Conservation (phyloP, 768 basidiomycete species). For the Phaffia australis region DNA sequence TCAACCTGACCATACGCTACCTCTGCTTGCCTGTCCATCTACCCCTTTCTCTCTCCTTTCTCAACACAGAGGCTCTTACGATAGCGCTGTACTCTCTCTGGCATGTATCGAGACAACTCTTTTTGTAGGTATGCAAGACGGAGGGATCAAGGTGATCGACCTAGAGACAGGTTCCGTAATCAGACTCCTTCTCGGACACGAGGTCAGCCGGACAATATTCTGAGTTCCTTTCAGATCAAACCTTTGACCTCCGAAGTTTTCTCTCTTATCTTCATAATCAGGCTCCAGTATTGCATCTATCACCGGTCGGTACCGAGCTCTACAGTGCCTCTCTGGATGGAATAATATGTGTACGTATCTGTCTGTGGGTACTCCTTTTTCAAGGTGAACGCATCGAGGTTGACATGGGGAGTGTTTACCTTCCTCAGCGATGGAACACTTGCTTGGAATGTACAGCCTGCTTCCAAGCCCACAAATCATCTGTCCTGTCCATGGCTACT, state of each 20-base stretch:
- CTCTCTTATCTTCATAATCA: background rate
- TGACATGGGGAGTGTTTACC: background rate
- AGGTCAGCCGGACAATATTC: background rate
- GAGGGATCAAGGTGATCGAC: conserved; percentile 24
- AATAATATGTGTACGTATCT: conserved; percentile 10
- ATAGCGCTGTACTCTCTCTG: conserved; percentile 22
- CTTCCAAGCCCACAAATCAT: conserved; percentile 71
- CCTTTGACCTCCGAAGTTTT: background rate
- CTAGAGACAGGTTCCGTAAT: conserved; percentile 18
- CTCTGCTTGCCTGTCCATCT: background rate
- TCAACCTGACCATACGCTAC: background rate
- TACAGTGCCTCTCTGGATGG: conserved; percentile 21
- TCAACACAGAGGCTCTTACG: conserved; percentile 13
- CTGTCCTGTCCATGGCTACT: conserved; percentile 67
- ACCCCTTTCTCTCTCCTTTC: background rate
- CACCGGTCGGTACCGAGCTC: conserved; percentile 7
- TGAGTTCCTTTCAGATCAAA: background rate
- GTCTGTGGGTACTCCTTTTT: background rate
- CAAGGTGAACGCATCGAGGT: background rate
- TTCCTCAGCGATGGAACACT: conserved; percentile 61
- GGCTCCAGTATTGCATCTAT: conserved; percentile 4
- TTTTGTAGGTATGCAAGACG: conserved; percentile 25
- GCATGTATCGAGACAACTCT: conserved; percentile 16
- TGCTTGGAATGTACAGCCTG: conserved; percentile 74
- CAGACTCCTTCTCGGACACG: conserved; percentile 16